Evolutionary conservation across 192 early-diverging fungal species (phyloP).

Genomic region (Coemansia sp.): DNA sequence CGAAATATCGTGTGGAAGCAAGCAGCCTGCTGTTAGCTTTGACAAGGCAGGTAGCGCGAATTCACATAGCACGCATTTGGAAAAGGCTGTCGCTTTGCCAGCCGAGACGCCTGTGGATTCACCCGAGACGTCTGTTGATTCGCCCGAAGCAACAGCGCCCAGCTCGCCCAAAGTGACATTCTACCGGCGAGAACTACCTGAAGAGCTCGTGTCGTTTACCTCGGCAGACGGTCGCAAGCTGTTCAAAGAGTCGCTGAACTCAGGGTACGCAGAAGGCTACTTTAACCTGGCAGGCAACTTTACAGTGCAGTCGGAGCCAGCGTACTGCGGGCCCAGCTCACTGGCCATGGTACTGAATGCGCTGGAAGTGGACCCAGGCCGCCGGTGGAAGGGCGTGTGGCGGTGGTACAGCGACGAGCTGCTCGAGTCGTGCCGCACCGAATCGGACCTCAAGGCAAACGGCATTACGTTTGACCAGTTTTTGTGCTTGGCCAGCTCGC

Average conservation of each 20-base stretch:
- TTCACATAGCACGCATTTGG: no score
- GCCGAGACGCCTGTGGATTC: not conserved
- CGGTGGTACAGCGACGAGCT: conserved; percentile 81
- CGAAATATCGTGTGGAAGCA: conserved; percentile 5
- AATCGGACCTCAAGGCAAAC: conserved; percentile 73
- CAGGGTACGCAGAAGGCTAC: conserved; percentile 80
- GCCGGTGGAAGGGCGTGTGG: conserved; percentile 94
- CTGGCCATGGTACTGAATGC: conserved; percentile 94
- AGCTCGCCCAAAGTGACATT: conserved; percentile 51
- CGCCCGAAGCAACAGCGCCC: not conserved
- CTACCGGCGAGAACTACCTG: conserved; percentile 67
- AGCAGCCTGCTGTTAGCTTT: not conserved
- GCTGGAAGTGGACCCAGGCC: conserved; percentile 82
- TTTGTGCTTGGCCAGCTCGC: conserved; percentile 84
- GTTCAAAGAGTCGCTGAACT: conserved; percentile 75
- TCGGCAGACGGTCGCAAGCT: conserved; percentile 72
- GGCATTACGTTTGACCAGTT: conserved; percentile 92
- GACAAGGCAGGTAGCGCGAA: not conserved
- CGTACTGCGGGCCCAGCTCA: conserved; percentile 86
- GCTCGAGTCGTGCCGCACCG: conserved; percentile 66
- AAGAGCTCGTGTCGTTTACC: conserved; percentile 72
- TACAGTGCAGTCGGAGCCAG: conserved; percentile 87
- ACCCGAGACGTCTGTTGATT: not conserved
- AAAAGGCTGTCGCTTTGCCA: no score
- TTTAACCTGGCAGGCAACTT: conserved; percentile 87